A percentile compares a stretch with the other conserved stretches of the same genome.
Conservation (phyloP, 2,329 filamentous ascomycete species). For the Fusarium sp. region DNA sequence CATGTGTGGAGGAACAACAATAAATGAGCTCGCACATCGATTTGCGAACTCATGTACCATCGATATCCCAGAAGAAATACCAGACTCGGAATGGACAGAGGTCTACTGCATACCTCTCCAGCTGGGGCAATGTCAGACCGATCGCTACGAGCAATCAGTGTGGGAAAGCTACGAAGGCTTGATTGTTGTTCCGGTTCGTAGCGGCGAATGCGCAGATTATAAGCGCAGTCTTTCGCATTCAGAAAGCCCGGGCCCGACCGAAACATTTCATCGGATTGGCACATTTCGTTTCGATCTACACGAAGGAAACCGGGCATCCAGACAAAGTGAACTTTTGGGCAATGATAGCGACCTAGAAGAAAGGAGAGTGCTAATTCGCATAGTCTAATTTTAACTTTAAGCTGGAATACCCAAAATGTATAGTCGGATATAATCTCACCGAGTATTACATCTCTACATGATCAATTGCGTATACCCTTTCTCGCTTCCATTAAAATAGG, state of each 20-base stretch:
- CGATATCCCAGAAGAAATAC: neutral
- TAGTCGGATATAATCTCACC: neutral
- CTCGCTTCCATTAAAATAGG: neutral
- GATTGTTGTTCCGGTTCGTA: neutral
- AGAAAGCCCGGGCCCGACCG: accelerated
- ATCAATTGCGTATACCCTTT: neutral
- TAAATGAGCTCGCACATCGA: neutral
- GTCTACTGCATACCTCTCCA: neutral
- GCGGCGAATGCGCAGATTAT: accelerated
- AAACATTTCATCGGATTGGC: neutral
- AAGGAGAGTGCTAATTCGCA: neutral
- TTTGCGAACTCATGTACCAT: neutral
- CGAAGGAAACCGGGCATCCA: neutral
- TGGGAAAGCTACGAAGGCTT: slow-evolving; percentile 13
- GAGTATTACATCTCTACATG: neutral
- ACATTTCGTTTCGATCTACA: slow-evolving; percentile 6
- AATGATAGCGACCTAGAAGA: neutral
- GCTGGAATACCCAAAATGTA: neutral
- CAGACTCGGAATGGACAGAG: neutral
- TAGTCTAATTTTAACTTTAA: neutral
- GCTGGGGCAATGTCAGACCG: neutral
- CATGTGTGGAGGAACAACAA: accelerated
- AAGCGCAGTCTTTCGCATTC: neutral
- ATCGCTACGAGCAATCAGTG: slow-evolving; percentile 5
- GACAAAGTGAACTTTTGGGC: neutral